Percentiles rank a stretch among this genome's conserved stretches.
These are phyloP conservation scores for Leccinellum albellum DNA, from an alignment of 768 basidiomycete species.

Conservation along the genomic window DNA sequence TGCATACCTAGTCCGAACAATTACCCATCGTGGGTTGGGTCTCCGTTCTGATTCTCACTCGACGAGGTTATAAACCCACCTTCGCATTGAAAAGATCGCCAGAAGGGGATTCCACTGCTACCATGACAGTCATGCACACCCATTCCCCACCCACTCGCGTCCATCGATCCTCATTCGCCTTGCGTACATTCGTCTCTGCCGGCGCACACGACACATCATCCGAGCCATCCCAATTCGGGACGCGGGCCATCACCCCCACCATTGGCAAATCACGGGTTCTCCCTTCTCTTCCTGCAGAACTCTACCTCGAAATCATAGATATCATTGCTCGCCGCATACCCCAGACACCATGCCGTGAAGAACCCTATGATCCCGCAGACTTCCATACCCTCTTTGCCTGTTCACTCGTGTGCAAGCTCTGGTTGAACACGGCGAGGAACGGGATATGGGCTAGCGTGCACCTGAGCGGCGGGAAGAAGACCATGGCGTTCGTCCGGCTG, in stretches of 20 bases:
- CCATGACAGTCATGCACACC: conserved; percentile 13
- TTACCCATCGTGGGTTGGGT: conserved; percentile 2
- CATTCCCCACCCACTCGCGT: conserved; percentile 2
- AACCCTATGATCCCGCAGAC: conserved; percentile 15
- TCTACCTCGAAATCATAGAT: conserved; percentile 30
- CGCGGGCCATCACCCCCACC: conserved; percentile 1
- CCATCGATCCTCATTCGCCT: conserved; percentile 4
- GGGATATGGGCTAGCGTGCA: conserved; percentile 24
- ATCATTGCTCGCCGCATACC: conserved; percentile 18
- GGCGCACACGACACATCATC: neutral
- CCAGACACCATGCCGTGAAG: conserved; percentile 2
- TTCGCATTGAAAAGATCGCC: neutral
- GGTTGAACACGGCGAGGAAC: conserved; percentile 24
- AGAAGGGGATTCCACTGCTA: neutral
- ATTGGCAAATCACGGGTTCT: conserved; percentile 3
- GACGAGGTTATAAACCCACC: conserved; percentile 11
- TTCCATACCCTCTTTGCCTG: conserved; percentile 22
- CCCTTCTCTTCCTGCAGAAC: conserved; percentile 27
- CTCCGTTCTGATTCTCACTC: neutral
- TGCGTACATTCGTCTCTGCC: neutral
- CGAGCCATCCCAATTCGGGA: neutral
- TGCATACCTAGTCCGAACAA: neutral
- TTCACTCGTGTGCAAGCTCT: conserved; percentile 30
- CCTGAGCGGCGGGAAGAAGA: conserved; percentile 15
- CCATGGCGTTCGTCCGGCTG: conserved; percentile 20